These are phyloP conservation scores for Auricularia sp. DNA, from an alignment of 768 basidiomycete genomes.

Conservation along the genomic window DNA sequence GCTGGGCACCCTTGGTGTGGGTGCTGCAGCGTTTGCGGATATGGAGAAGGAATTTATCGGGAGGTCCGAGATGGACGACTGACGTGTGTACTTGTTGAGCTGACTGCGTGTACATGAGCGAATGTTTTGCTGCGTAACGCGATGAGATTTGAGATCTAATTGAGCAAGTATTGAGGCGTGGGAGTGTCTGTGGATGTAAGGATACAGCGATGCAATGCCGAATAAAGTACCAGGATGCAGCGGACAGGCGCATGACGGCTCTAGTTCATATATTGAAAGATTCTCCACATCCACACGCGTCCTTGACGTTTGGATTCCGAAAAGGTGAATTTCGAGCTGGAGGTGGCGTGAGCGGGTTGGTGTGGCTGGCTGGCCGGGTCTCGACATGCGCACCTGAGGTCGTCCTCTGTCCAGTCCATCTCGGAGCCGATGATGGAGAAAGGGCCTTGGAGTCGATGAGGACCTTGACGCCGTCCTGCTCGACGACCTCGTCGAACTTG, in stretches of 20 bases:
- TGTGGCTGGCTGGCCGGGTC: conserved; percentile 1
- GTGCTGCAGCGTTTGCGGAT: conserved; percentile 73
- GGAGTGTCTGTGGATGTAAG: not conserved
- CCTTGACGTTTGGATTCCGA: conserved; percentile 88
- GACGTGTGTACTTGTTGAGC: not conserved
- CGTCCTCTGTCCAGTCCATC: conserved; percentile 98
- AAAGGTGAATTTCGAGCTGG: conserved; percentile 72
- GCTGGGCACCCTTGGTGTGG: conserved; percentile 61
- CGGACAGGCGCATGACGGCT: not conserved
- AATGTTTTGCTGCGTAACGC: not conserved
- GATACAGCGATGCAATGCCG: not conserved
- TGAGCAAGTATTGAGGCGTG: not conserved
- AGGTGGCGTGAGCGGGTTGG: not conserved
- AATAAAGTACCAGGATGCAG: not conserved
- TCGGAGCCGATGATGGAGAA: conserved; percentile 97
- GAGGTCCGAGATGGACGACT: not conserved
- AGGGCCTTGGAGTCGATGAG: conserved; percentile 94
- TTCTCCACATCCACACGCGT: conserved; percentile 91
- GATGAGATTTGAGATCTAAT: not conserved
- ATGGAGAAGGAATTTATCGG: conserved; percentile 66
- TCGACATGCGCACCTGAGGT: conserved; percentile 48
- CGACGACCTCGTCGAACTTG: conserved; percentile 92
- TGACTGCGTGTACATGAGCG: not conserved
- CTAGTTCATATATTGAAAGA: conserved; percentile 43
- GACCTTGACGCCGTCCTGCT: conserved; percentile 89